Evolutionary conservation across 2,329 filamentous ascomycete species (phyloP).

Genomic region (Dothistroma pini): DNA sequence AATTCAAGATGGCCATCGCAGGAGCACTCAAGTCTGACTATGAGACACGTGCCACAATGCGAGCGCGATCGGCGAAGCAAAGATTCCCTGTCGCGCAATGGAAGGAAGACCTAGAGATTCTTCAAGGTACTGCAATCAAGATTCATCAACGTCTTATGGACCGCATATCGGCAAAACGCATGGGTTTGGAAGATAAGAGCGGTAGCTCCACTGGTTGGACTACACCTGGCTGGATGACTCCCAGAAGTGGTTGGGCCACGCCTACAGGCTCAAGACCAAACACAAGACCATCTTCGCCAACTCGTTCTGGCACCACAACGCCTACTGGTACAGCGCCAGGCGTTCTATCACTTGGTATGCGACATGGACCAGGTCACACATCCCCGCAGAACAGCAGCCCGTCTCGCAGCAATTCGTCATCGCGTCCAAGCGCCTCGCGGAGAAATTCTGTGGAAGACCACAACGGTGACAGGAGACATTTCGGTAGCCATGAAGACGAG

Average conservation of each 20-base stretch:
- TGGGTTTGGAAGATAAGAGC: constrained; percentile 31
- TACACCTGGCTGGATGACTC: constrained; percentile 38
- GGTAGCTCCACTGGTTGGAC: constrained; percentile 33
- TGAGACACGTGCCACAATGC: constrained; percentile 58
- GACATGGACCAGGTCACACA: constrained; percentile 32
- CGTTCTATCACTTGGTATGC: constrained; percentile 31
- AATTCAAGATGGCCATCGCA: constrained; percentile 63
- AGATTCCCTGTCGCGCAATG: constrained; percentile 65
- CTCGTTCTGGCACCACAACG: constrained; percentile 27
- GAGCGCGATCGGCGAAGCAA: constrained; percentile 61
- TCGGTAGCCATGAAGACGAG: constrained; percentile 32
- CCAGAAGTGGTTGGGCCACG: constrained; percentile 41
- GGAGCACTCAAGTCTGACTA: constrained; percentile 56
- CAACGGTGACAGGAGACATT: constrained; percentile 16
- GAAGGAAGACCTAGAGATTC: constrained; percentile 61
- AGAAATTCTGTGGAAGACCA: constrained; percentile 29
- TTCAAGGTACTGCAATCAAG: constrained; percentile 59
- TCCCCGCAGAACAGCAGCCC: constrained; percentile 17
- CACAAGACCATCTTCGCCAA: constrained; percentile 33
- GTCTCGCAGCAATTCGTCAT: constrained; percentile 10
- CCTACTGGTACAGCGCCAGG: constrained; percentile 20
- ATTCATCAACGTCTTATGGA: constrained; percentile 50
- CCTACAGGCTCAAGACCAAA: constrained; percentile 29
- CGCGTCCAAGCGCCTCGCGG: constrained; percentile 17
- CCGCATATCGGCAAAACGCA: constrained; percentile 33